phyloP scores from a whole-genome alignment of 1,139 yeast species.

The Diutina ranongensis region DNA sequence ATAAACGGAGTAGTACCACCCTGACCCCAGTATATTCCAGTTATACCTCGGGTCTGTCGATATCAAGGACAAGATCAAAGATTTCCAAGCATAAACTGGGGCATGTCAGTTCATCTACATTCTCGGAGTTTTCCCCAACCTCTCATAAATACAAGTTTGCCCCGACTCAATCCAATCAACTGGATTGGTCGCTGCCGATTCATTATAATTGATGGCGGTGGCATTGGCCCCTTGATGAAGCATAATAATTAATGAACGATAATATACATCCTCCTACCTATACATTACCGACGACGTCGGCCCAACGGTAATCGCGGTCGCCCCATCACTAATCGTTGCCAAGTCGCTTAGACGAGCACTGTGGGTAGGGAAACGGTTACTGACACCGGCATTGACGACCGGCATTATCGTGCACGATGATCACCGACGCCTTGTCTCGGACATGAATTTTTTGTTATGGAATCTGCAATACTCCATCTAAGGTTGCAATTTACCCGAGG shows the following conservation, averaged over 20 bases:
- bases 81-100: conserved; percentile 6
- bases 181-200: conserved; percentile 6
- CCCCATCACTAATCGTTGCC: no score
- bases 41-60: conserved; percentile 9
- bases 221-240: not conserved
- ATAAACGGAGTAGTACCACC: not conserved
- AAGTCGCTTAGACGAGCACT: no score
- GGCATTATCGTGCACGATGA: no score
- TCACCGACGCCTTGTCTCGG: no score
- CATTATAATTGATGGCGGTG: not conserved
- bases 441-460: no score
- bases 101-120: not conserved
- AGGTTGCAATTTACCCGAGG: no score
- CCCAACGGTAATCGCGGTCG: no score
- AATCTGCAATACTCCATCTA: no score
- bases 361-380: no score
- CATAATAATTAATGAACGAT: not conserved
- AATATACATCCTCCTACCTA: no score
- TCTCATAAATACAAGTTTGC: conserved; percentile 1
- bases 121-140: conserved; percentile 1
- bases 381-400: no score
- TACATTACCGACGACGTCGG: no score
- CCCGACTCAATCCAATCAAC: not conserved
- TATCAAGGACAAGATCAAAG: conserved; percentile 16
- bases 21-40: not conserved